These are phyloP conservation scores for Cyathus striatus DNA, from an alignment of 768 basidiomycete genomes.

Conservation along the genomic window DNA sequence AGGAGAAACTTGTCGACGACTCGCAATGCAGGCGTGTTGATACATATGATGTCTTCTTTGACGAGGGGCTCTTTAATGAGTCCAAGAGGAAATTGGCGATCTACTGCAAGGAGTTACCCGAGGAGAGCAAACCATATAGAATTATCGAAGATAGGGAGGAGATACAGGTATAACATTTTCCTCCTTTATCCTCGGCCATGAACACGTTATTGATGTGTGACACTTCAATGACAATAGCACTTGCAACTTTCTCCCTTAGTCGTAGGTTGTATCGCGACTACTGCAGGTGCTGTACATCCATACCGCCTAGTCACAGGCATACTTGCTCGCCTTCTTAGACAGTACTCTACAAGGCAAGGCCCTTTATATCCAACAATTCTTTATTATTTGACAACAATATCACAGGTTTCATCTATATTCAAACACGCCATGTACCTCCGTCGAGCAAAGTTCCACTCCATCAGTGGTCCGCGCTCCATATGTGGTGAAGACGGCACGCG, in stretches of 20 bases:
- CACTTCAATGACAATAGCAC: constrained; percentile 37
- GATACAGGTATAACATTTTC: constrained; percentile 19
- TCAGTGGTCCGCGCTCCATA: constrained; percentile 24
- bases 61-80: constrained; percentile 31
- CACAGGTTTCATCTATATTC: constrained; percentile 55
- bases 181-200: not conserved
- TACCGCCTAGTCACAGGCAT: constrained; percentile 66
- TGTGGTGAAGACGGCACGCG: constrained; percentile 56
- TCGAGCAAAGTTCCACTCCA: constrained; percentile 19
- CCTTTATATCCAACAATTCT: not conserved
- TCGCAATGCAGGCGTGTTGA: constrained; percentile 58
- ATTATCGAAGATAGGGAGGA: constrained; percentile 23
- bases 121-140: constrained; percentile 31
- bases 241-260: constrained; percentile 28
- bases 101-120: constrained; percentile 48
- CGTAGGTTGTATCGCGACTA: constrained; percentile 46
- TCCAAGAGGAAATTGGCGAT: constrained; percentile 36
- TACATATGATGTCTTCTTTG: constrained; percentile 51
- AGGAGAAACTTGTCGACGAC: constrained; percentile 44
- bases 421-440: constrained; percentile 52
- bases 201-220: not conserved
- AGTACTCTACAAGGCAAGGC: constrained; percentile 42
- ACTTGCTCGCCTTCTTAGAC: constrained; percentile 43
- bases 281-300: constrained; percentile 62
- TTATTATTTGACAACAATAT: not conserved